Base-by-base conservation (phyloP, 164 flowering plant genomes). In the Magnolia changhungtana region DNA sequence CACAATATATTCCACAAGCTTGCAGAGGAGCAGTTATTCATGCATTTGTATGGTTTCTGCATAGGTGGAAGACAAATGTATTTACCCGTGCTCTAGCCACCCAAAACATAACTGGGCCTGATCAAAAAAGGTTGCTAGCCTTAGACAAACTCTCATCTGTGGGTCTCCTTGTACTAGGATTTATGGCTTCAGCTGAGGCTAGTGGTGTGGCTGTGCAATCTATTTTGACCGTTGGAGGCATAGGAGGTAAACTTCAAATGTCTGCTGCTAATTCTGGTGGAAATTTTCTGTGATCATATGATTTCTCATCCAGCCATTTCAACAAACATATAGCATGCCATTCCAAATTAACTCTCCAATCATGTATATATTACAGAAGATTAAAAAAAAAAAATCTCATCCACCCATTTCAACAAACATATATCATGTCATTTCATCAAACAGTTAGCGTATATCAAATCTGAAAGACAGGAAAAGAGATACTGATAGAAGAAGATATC, bases 181-280 rank as follows among this genome's bases (percentile, higher is more conserved):
- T 83, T 55, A 91, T 96, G 98, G 92, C 97, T 81, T 75, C 90
- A 52, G 95, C 97, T 59, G 98, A 96, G 83, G 97, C 98, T 67
- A 91, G 91, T 87, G 99, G 99, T 50, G 97, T 96, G 77, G 95
- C 98, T 74, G 95, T 92, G 66, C 97, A 96, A 77, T 96, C 99
- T 61, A 82, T 96, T 75, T 68, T 92, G 74, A 94, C 97, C 9
- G 95, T 94, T 78, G 97, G 99, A 74, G 98, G 98, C 37, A 90
- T 96, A 74, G 98, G 97, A 87, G 98, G 98, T 92, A 73, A 80
- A 79, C 72, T 69, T 45, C 1, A 23, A 23, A 23, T 23, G 24
- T 23, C 24, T 23, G 24, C 24, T 23, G 24, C 24, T 23, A 23
- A 23, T 23, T 23, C n/a, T 23, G 24, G 24, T 23, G 24, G 24